A percentile compares a stretch with the other conserved stretches of the same genome.
phyloP scores from a whole-genome alignment of 1,284 basidiomycete genomes.

The Neolentinus lepideus region DNA sequence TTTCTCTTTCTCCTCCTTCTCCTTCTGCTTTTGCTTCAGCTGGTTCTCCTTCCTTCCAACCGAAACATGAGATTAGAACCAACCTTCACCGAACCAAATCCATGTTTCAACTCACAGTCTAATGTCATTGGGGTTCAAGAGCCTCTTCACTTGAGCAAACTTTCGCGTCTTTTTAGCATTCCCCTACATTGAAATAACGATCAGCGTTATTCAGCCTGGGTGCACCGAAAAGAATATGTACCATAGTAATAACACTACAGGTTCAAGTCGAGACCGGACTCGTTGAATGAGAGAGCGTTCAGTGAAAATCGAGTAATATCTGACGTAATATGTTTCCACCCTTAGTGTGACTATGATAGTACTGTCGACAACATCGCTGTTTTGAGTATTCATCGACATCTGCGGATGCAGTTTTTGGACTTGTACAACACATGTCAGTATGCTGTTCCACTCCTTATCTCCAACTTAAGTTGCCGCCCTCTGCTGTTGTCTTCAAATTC shows the following conservation, averaged over 20 bases:
- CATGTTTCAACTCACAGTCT: slow-evolving; percentile 63
- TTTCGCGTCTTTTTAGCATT: slow-evolving; percentile 94
- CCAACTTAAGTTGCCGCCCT: no score
- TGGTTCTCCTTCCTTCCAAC: slow-evolving; percentile 70
- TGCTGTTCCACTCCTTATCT: no score
- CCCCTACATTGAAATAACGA: slow-evolving; percentile 44
- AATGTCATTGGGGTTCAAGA: slow-evolving; percentile 93
- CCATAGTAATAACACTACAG: not conserved
- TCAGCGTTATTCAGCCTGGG: not conserved
- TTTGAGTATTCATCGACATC: no score
- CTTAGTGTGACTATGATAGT: no score
- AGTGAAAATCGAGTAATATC: no score
- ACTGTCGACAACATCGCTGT: no score
- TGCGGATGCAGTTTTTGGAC: no score
- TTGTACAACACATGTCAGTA: no score
- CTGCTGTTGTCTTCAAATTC: no score
- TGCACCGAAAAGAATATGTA: not conserved
- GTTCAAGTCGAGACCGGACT: no score
- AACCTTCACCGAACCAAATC: not conserved
- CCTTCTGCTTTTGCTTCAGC: slow-evolving; percentile 70
- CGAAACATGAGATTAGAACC: not conserved
- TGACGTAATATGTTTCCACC: no score
- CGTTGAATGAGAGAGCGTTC: no score
- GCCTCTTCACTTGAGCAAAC: slow-evolving; percentile 91
- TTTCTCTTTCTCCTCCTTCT: slow-evolving; percentile 67